Base-by-base conservation (phyloP, 1,284 basidiomycete genomes). In the Xerocomus amazonicus region DNA sequence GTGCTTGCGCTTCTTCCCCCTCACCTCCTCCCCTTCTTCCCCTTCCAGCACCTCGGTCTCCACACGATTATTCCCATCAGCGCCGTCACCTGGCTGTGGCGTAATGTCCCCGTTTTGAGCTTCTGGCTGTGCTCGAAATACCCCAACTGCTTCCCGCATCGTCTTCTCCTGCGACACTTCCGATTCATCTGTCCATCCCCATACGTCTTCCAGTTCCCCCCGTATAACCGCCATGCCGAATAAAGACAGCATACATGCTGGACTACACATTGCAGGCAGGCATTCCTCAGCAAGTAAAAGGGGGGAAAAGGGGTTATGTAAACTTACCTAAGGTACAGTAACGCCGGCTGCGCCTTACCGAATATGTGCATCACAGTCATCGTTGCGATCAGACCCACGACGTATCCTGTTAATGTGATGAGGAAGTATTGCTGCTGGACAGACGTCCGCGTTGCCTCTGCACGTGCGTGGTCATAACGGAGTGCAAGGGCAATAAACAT, bases 281-380 rank as follows among this genome's bases (percentile, higher is more conserved):
- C 19, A 23, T 28, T 19, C 31, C 12, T 61, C 48, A 65, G 34
- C 36, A 31, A 29, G 27, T 3, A 27, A 29, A 3, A 27, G 29
- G 28, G 28, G 5, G 23, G 7, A 17, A 4, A n/a, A 27, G 14
- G 36, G 38, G 35, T 51, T 29, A 43, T 44, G 10, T 28, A 16
- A n/a, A 67, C 83, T 66, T 59, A 90, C 90, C 87, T 84, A 56
- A 99, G 78, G 68, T 98, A 99, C 33, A 99, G 74, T 51, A 99
- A 71, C 2, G 96, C 96, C 3, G 96, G 96, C 62, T 99, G 96
- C 0, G 92, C 93, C 13, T 77, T 79, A 42, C 77, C 75, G 62
- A 86, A 88, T 38, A 75, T 64, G 66, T 96, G 90, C 94, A 98
- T 95, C 14, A 96, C 90, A 0, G 67, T 67, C 81, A 98, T 93